Evolutionary conservation across 2,329 filamentous ascomycete genomes (phyloP), one percentile per base, ranked within the genome.

Genomic region (Fusarium sp.): DNA sequence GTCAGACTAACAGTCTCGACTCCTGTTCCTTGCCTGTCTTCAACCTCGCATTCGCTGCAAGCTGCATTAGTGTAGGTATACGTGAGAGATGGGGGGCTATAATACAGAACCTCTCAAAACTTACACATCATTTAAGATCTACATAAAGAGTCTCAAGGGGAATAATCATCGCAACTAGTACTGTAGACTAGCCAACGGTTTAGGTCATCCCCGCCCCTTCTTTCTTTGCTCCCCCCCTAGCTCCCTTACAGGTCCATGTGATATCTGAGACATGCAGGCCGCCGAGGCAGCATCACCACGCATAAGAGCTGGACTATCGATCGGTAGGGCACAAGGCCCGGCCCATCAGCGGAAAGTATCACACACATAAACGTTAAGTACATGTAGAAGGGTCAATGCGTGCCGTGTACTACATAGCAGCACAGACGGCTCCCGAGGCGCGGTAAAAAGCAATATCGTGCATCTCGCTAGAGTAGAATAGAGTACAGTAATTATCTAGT

Each of bases 221-320:
- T 37, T 28, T 27, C 23, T 37, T 18, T 37, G 9, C 71, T 51
- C 56, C 61, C 50, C 50, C 20, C 20, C 20, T 20, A 20, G 20
- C 20, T 20, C 20, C 20, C 20, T 60, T 32, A 40, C 49, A 63
- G 61, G 42, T 56, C 70, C 69, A 72, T 75, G 71, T 75, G 71
- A 74, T 71, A 72, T 75, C 71, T 68, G 67, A 75, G 59, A 75
- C 68, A 69, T 74, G 72, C 68, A 74, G 68, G 55, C 41, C 54
- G 14, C 60, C 42, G 46, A 69, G 66, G 20, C 47, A 37, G 53
- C 68, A 67, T 46, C 42, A 49, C 41, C 56, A 58, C 42, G 49
- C 56, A 63, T 48, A 63, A 55, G 27, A 54, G 34, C 42, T 42
- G 45, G 59, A 63, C 61, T 66, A 66, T 66, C 55, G 55, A 55